phyloP scores from a whole-genome alignment of 345 rosid genomes.

The Eucalyptus viminalis region DNA sequence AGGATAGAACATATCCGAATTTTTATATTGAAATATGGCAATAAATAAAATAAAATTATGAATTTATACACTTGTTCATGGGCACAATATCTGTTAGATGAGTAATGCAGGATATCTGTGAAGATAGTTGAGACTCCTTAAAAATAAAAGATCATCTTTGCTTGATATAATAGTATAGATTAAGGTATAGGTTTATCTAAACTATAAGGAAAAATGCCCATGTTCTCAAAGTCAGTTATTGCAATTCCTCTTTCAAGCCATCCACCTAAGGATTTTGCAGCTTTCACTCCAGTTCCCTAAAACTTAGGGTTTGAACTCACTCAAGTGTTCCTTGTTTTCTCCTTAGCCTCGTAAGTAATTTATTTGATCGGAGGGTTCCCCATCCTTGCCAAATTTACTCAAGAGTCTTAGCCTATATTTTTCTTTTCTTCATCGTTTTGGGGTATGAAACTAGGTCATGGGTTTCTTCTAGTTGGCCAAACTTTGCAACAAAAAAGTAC shows the following conservation, averaged over 20 bases:
- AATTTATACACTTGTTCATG: neutral
- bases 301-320: neutral
- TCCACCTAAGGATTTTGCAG: neutral
- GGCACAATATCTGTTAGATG: neutral
- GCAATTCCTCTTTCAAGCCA: neutral
- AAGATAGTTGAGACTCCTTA: neutral
- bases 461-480: neutral
- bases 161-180: neutral
- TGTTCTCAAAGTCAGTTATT: neutral
- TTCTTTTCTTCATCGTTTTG: neutral
- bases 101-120: neutral
- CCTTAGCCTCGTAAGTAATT: neutral
- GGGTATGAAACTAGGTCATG: neutral
- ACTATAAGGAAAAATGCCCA: neutral
- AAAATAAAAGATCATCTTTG: neutral
- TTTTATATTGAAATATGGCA: neutral
- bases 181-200: neutral
- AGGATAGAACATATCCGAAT: neutral
- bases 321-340: neutral
- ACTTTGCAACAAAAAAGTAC: neutral
- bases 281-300: neutral
- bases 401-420: neutral
- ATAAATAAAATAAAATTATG: neutral
- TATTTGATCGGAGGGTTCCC: neutral
- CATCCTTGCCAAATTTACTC: neutral